Evolutionary conservation across 192 early-diverging fungal genomes (phyloP), one percentile per base, ranked within the genome.

Genomic region (Umbelopsis ramanniana): DNA sequence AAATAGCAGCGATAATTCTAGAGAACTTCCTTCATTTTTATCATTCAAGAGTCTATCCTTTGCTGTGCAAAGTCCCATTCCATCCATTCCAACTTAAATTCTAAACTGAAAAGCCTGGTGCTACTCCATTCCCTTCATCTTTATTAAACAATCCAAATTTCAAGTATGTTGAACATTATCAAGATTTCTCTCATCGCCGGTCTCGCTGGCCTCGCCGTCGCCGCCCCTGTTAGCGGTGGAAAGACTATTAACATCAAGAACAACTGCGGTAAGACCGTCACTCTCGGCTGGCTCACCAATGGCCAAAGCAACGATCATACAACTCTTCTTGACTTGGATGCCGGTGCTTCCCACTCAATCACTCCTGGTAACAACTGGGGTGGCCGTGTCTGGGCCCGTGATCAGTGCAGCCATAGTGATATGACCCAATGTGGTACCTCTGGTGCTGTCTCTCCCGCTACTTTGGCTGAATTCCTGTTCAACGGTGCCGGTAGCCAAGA

Each of bases 381-480:
- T 17, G 77, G 77, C 67, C 68, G 77, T 47, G 38, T 79, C 63
- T 79, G 77, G 77, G 77, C 40, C 10, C 69, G 77, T 43, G 46
- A 63, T 19, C 35, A 52, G 14, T 79, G 77, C 35, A 8, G 11
- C 3, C 73, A 73, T 43, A 46, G 52, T 4, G 66, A 48, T 52
- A 37, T 63, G 57, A 29, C 33, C 33, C 0, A 63, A 33, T 71
- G 68, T 40, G 67, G 67, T 43, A 52, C n/a, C 52, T 66, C 72
- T 69, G 76, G 76, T 70, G 68, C 73, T 57, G 69, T 67, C 8
- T 47, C 75, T 21, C 77, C 77, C 57, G 57, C 77, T 0, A 68
- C 73, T 24, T 60, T 79, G 52, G 77, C 77, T 11, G 77, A 79
- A 54, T 79, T 79, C 23, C 43, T 72, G n/a, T 74, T 79, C 46